Evolutionary conservation across 768 basidiomycete genomes (phyloP), one percentile per base, ranked within the genome.

Genomic region (Imleria badia): DNA sequence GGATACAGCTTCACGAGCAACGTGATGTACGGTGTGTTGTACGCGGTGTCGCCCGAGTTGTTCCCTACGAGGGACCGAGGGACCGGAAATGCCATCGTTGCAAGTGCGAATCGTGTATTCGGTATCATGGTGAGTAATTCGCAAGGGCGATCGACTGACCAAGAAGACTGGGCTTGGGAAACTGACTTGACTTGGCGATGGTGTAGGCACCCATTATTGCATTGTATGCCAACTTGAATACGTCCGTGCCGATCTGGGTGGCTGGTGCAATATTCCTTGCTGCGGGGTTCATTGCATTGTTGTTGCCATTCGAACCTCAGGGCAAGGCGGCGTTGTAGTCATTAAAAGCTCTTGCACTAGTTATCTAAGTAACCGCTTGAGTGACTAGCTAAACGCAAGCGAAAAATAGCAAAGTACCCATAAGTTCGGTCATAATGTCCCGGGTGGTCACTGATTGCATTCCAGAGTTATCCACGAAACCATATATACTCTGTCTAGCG

Each of bases 1-100:
- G 80, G 72, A 15, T 83, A 81, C 69, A 77, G 74, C 42, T 84
- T 83, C 68, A 78, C 78, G 50, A 76, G 73, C 53, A 84, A 84
- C 62, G 64, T 81, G 50, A 82, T 81, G 80, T 82, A 82, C 53
- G 81, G 80, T 47, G 76, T 78, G 10, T 59, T 77, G 51, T 75
- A 76, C 38, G 73, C 71, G 8, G 26, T 74, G 48, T 75, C 71
- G 36, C 81, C 81, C 19, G 80, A 83, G 61, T 54, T 83, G 19
- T 82, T 83, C 68, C 81, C 81, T 14, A 78, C 81, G 4, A 77
- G 71, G 52, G 74, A 78, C 45, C 71, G 81, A 51, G 82, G 83
- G 12, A 84, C 82, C 1, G 83, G 83, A 22, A 81, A 79, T 40
- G 81, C 78, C 12, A 69, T 84, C 33, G 79, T 79, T 22, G 72